Percentiles rank a stretch among this genome's conserved stretches.
Conservation (phyloP, 1,139 yeast genomes). For the Scheffersomyces insectosa region DNA sequence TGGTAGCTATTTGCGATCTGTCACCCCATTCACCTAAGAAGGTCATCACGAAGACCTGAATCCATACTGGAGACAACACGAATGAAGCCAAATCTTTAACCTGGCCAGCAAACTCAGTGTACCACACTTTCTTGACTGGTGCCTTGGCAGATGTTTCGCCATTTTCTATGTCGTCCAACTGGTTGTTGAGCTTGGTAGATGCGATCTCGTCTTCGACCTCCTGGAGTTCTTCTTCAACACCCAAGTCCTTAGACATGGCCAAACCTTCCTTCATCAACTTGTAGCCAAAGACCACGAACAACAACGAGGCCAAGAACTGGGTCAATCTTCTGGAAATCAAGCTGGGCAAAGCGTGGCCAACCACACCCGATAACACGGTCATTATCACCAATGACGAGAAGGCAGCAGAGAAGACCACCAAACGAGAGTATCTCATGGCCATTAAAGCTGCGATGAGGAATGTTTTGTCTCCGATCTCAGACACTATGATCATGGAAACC, state of each 20-base stretch:
- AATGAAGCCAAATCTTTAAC: conserved; percentile 57
- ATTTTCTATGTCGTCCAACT: conserved; percentile 57
- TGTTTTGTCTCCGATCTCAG: conserved; percentile 97
- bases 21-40: conserved; percentile 99
- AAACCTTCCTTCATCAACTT: conserved; percentile 79
- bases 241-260: conserved; percentile 75
- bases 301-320: conserved; percentile 73
- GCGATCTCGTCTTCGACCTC: conserved; percentile 96
- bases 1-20: conserved; percentile 95
- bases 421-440: conserved; percentile 92
- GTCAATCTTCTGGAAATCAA: conserved; percentile 79
- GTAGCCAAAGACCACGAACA: conserved; percentile 82
- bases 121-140: conserved; percentile 21
- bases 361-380: conserved; percentile 88
- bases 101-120: conserved; percentile 28
- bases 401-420: conserved; percentile 84
- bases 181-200: conserved; percentile 53
- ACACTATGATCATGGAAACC: conserved; percentile 82
- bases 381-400: conserved; percentile 83
- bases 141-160: conserved; percentile 31
- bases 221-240: conserved; percentile 92
- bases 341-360: conserved; percentile 90
- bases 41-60: conserved; percentile 94
- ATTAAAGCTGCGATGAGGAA: conserved; percentile 93
- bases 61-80: conserved; percentile 85